phyloP scores from a whole-genome alignment of 2,329 filamentous ascomycete genomes.

The Colletotrichum sojae region DNA sequence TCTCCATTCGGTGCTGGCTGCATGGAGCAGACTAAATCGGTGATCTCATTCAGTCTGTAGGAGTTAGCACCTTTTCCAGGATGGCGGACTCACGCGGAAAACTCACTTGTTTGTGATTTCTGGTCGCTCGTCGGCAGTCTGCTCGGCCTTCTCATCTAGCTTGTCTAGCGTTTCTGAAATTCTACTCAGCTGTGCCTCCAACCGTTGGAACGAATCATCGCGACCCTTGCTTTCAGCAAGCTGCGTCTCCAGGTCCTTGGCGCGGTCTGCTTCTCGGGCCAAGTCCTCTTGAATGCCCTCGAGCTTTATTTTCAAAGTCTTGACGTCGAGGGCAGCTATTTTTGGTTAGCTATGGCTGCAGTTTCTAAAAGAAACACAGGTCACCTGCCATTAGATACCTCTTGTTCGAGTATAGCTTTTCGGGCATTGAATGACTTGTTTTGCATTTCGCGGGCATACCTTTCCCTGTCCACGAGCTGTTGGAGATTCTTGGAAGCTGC shows the following conservation, averaged over 20 bases:
- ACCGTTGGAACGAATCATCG: background rate
- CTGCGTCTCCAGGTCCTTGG: slow-evolving; percentile 10
- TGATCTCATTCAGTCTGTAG: slow-evolving; percentile 24
- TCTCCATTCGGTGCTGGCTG: background rate
- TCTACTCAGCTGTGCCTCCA: slow-evolving; percentile 6
- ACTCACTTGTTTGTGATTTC: slow-evolving; percentile 9
- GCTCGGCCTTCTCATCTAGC: background rate
- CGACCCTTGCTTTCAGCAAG: slow-evolving; percentile 1
- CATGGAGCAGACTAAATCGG: background rate
- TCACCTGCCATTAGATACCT: slow-evolving; percentile 7
- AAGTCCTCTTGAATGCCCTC: slow-evolving; percentile 4
- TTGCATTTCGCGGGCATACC: slow-evolving; percentile 32
- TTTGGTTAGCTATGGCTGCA: background rate
- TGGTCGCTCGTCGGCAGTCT: background rate
- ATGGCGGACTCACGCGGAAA: too few relatives aligned
- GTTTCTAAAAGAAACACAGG: too few relatives aligned
- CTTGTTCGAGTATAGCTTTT: background rate
- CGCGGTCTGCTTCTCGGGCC: background rate
- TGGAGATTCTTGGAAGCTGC: slow-evolving; percentile 44
- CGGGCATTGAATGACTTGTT: background rate
- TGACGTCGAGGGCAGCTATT: slow-evolving; percentile 2
- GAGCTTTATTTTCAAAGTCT: slow-evolving; percentile 1
- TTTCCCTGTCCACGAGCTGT: slow-evolving; percentile 31
- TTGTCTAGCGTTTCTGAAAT: slow-evolving; percentile 11
- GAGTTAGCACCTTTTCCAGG: background rate